Base-by-base conservation (phyloP, 129 eudicot genomes). In the Pulicaria dysenterica region DNA sequence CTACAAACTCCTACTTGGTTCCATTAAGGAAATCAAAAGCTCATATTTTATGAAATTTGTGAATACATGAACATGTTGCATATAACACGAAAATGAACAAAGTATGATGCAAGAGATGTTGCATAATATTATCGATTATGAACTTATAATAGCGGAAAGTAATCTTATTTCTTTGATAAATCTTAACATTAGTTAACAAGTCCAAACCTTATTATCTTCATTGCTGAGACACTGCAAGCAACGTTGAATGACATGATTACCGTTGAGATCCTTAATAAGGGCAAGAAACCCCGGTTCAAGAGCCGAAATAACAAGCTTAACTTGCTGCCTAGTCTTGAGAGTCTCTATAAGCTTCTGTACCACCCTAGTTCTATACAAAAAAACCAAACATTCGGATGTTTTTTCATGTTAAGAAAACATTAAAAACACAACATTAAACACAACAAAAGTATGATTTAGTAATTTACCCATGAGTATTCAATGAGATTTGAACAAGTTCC, bases 271-370 rank as follows among this genome's bases (percentile, higher is more conserved):
- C 63, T 84, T 92, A 40, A 85, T 92, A 45, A 92, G 86, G 38
- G 73, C 73, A 72, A 92, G 89, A 72, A 86, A 86, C 8, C 93
- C 96, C 0, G 96, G 94, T 79, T 86, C 89, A 54, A 92, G 86
- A 3, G 91, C 89, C 42, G 87, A 69, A 49, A 88, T 76, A 45
- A 86, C 87, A 19, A 86, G 60, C 17, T 82, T 73, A 73, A 88
- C 73, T 66, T 92, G 93, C 72, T 83, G 82, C 65, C 79, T 77
- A 10, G 85, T 80, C 75, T 79, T 88, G 13, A 92, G 85, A 9
- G 88, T 84, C 84, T 92, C 97, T 7, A 92, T 83, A 66, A 92
- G 77, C 60, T 88, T 92, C 80, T 92, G 97, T 8, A 92, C 85
- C 65, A 85, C 97, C 15, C 96, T 81, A 55, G 97, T 92, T 5